phyloP scores from a whole-genome alignment of 2,329 filamentous ascomycete genomes.

The Byssochlamys sp. region DNA sequence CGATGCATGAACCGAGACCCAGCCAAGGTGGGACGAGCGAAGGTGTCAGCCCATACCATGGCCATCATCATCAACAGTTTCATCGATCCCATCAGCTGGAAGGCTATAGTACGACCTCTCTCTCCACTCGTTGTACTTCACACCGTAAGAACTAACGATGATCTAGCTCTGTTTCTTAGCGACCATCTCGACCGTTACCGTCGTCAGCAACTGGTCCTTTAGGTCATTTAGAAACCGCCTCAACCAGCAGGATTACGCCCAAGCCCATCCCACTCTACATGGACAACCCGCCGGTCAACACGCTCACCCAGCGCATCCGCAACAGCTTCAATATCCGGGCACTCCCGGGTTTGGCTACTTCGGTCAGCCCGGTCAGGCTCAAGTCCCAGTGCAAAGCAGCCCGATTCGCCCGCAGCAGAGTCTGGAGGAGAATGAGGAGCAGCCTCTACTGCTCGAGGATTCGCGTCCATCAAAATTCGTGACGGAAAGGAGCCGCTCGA shows the following conservation, averaged over 20 bases:
- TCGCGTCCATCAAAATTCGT: conserved; percentile 20
- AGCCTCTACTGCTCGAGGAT: conserved; percentile 22
- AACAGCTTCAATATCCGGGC: conserved; percentile 19
- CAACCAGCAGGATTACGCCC: conserved; percentile 20
- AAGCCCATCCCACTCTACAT: conserved; percentile 13
- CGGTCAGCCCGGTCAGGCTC: conserved; percentile 10
- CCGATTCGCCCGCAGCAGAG: conserved; percentile 4
- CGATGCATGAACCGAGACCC: conserved; percentile 81
- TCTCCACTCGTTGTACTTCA: not conserved
- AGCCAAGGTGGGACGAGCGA: conserved; percentile 64
- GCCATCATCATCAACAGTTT: conserved; percentile 91
- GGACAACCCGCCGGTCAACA: conserved; percentile 15
- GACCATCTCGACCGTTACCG: conserved; percentile 41
- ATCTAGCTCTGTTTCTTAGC: conserved; percentile 29
- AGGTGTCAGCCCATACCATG: conserved; percentile 75
- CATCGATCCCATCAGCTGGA: conserved; percentile 79
- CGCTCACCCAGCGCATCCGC: conserved; percentile 11
- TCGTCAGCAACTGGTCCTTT: conserved; percentile 52
- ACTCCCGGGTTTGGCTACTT: conserved; percentile 19
- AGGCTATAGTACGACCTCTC: conserved; percentile 53
- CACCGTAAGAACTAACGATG: conserved; percentile 9
- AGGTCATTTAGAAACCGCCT: conserved; percentile 39
- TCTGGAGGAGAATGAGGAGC: conserved; percentile 14
- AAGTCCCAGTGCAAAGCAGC: conserved; percentile 4
- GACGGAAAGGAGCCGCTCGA: conserved; percentile 22